Conservation (phyloP, 768 basidiomycete species). For the Tricholoma flavovirens region DNA sequence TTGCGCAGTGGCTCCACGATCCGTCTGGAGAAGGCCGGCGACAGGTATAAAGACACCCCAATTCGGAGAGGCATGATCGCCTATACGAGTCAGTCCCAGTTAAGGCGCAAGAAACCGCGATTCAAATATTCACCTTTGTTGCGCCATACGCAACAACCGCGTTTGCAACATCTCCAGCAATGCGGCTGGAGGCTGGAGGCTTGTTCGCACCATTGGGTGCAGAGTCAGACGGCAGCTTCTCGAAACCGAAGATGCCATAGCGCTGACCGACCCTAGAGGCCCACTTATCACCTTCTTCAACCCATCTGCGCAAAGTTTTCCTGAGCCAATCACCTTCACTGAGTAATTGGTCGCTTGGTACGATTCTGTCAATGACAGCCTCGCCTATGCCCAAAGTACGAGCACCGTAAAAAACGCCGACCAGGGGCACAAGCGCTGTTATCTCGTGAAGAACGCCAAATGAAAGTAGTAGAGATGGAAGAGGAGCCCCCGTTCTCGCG, state of each 20-base stretch:
- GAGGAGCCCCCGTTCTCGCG: constrained; percentile 62
- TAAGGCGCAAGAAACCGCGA: background rate
- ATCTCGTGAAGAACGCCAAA: constrained; percentile 84
- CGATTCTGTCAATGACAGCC: constrained; percentile 42
- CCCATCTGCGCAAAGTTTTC: constrained; percentile 48
- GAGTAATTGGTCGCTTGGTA: constrained; percentile 12
- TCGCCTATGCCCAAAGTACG: constrained; percentile 66
- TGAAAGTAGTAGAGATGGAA: constrained; percentile 71
- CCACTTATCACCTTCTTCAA: constrained; percentile 73
- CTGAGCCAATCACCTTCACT: constrained; percentile 34
- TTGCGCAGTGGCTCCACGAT: constrained; percentile 59
- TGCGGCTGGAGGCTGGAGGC: constrained; percentile 27
- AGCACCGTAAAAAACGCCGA: constrained; percentile 67
- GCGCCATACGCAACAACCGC: constrained; percentile 76
- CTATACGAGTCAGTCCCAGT: constrained; percentile 30
- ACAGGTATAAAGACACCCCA: constrained; percentile 63
- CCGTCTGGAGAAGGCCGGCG: constrained; percentile 65
- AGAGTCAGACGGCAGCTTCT: constrained; percentile 38
- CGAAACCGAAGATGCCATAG: constrained; percentile 79
- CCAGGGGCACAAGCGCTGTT: constrained; percentile 73
- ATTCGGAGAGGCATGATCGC: constrained; percentile 70
- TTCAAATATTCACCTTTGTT: constrained; percentile 56
- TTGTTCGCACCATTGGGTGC: constrained; percentile 20
- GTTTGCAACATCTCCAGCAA: constrained; percentile 78
- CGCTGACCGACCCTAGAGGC: constrained; percentile 64